phyloP scores from a whole-genome alignment of 2,329 filamentous ascomycete genomes.

The Scolecobasidium constrictum region DNA sequence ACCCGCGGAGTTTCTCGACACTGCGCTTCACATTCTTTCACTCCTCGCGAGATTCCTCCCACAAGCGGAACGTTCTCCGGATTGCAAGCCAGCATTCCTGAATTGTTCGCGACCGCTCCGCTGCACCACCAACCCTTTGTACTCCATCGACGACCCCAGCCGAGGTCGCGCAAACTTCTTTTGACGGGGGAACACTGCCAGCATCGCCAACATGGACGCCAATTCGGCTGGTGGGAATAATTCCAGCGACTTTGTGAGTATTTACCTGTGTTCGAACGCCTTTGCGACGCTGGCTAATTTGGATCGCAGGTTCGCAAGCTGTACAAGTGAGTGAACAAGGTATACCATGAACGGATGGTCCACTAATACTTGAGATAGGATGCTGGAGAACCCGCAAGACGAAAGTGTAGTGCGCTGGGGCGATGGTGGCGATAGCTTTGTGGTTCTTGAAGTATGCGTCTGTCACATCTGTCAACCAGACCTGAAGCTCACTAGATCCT shows the following conservation, averaged over 20 bases:
- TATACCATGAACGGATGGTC: constrained; percentile 13
- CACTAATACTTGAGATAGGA: constrained; percentile 46
- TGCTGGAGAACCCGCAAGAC: constrained; percentile 93
- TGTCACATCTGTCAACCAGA: constrained; percentile 8
- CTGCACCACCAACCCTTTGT: neutral
- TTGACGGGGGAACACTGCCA: no score
- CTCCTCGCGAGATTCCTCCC: no score
- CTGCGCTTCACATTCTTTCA: no score
- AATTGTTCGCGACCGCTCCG: neutral
- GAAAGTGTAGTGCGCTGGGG: constrained; percentile 92
- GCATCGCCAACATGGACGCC: constrained; percentile 7
- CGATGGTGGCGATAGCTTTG: constrained; percentile 88
- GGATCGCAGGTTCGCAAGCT: constrained; percentile 76
- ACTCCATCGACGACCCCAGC: neutral
- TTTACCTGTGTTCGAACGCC: neutral
- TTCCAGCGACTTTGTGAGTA: constrained; percentile 89
- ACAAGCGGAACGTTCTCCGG: no score
- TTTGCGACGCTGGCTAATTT: constrained; percentile 14
- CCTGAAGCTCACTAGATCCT: constrained; percentile 12
- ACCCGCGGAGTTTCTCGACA: no score
- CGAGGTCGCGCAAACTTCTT: neutral
- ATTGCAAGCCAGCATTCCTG: no score
- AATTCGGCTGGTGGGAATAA: constrained; percentile 47
- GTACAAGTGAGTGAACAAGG: constrained; percentile 63
- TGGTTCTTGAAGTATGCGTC: constrained; percentile 81